Evolutionary conservation across 1,284 basidiomycete species (phyloP).

Genomic region (Cryptococcus wingfieldii): DNA sequence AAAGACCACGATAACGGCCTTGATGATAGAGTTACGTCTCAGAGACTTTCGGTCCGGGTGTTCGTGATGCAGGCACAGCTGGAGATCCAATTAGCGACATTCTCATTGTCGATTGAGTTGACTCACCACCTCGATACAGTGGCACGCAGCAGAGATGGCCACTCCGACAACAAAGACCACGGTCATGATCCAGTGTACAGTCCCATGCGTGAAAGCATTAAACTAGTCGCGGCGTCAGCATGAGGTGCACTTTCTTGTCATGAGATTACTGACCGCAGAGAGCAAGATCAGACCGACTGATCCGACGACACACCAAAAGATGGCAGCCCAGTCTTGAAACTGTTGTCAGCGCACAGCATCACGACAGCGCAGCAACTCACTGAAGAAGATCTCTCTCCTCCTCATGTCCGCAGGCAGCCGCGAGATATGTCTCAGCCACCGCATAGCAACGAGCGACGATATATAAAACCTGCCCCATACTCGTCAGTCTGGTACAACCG

Average conservation of each 20-base stretch:
- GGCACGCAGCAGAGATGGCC: conserved; percentile 52
- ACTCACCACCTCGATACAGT: conserved; percentile 51
- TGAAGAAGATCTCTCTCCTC: conserved; percentile 43
- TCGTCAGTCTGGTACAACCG: not conserved
- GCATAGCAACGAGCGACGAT: conserved; percentile 49
- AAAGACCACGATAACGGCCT: conserved; percentile 48
- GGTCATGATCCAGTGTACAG: conserved; percentile 53
- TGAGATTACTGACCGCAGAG: conserved; percentile 35
- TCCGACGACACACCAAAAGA: conserved; percentile 50
- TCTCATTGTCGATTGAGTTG: not conserved
- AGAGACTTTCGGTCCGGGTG: conserved; percentile 50
- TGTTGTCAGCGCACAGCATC: not conserved
- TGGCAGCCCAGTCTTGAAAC: conserved; percentile 47
- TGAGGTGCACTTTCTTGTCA: not conserved
- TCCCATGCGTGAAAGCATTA: conserved; percentile 49
- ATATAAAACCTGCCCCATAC: conserved; percentile 38
- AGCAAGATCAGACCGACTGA: conserved; percentile 50
- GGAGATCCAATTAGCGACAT: not conserved
- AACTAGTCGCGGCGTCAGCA: conserved; percentile 21
- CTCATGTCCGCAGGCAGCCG: conserved; percentile 51
- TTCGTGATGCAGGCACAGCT: conserved; percentile 49
- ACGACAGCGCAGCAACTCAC: conserved; percentile 15
- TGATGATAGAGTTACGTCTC: conserved; percentile 50
- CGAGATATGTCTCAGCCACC: conserved; percentile 52
- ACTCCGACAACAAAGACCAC: conserved; percentile 52